These are phyloP conservation scores for Pilaira anomala DNA, from an alignment of 192 early-diverging fungal species.

Conservation along the genomic window DNA sequence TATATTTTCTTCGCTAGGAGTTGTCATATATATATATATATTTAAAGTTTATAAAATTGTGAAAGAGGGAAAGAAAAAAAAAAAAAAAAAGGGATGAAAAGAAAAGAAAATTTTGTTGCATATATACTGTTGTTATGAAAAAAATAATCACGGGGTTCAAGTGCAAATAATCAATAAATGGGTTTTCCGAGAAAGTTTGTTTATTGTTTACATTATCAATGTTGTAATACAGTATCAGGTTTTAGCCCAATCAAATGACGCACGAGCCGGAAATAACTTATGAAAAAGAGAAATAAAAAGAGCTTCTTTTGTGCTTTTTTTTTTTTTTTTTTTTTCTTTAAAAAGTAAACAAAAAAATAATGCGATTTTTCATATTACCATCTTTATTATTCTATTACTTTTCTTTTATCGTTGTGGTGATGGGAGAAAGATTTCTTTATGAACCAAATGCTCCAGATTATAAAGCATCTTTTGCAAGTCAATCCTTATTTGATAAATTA, in stretches of 20 bases:
- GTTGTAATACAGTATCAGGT: no score
- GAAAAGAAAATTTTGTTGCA: background rate
- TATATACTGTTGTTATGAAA: no score
- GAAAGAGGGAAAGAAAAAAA: background rate
- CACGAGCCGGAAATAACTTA: background rate
- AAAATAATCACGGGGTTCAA: no score
- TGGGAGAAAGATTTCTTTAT: slow-evolving; percentile 14
- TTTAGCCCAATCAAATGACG: no score
- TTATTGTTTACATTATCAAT: no score
- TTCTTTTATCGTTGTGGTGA: background rate
- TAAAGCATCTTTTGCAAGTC: slow-evolving; percentile 2
- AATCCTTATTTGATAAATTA: slow-evolving; percentile 36
- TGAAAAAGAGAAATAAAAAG: slow-evolving; percentile 8
- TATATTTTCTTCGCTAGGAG: slow-evolving; percentile 19
- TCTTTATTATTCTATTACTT: background rate
- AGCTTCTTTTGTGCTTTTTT: slow-evolving; percentile 14
- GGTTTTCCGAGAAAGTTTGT: no score
- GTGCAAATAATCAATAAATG: no score
- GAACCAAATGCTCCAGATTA: slow-evolving; percentile 30
- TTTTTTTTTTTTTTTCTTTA: slow-evolving; percentile 17
- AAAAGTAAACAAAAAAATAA: background rate
- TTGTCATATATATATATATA: slow-evolving; percentile 2
- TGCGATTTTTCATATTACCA: background rate
- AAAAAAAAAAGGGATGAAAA: background rate
- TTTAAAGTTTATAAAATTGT: background rate